Percentiles rank a stretch among this genome's conserved stretches.
These are phyloP conservation scores for Coprinopsis cinerea DNA, from an alignment of 768 basidiomycete species.

Conservation along the genomic window DNA sequence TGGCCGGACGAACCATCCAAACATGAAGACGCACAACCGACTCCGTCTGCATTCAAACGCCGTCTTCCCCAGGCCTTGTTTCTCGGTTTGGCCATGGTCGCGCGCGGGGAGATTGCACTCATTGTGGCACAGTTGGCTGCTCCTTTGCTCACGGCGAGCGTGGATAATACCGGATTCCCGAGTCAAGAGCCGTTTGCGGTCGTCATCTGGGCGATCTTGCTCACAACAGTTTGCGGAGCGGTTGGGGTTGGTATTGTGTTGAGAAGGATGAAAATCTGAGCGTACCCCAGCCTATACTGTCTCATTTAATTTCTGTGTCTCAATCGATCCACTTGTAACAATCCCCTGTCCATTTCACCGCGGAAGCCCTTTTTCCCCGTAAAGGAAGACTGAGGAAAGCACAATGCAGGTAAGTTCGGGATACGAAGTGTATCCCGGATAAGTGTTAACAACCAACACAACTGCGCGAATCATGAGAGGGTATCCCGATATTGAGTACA, in stretches of 20 bases:
- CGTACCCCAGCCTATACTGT: no score
- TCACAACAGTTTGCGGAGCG: constrained; percentile 50
- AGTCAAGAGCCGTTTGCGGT: constrained; percentile 43
- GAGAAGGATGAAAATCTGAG: no score
- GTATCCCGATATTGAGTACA: no score
- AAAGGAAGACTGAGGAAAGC: no score
- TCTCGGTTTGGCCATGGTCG: constrained; percentile 55
- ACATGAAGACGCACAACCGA: not conserved
- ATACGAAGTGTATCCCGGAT: no score
- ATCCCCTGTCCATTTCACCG: no score
- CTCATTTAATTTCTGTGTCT: no score
- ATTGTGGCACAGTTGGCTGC: constrained; percentile 47
- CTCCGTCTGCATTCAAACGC: not conserved
- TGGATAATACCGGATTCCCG: not conserved
- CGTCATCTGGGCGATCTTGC: constrained; percentile 51
- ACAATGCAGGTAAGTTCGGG: no score
- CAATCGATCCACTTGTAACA: no score
- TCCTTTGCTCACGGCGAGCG: constrained; percentile 18
- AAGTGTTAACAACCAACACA: no score
- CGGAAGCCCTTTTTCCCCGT: no score
- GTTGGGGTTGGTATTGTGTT: constrained; percentile 24
- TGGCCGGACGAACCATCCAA: constrained; percentile 10
- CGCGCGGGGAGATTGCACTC: constrained; percentile 64
- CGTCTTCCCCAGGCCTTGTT: constrained; percentile 28
- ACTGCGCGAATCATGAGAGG: no score